Percentiles rank a stretch among this genome's conserved stretches.
phyloP scores from a whole-genome alignment of 768 basidiomycete genomes.

The Kwoniella dendrophila region DNA sequence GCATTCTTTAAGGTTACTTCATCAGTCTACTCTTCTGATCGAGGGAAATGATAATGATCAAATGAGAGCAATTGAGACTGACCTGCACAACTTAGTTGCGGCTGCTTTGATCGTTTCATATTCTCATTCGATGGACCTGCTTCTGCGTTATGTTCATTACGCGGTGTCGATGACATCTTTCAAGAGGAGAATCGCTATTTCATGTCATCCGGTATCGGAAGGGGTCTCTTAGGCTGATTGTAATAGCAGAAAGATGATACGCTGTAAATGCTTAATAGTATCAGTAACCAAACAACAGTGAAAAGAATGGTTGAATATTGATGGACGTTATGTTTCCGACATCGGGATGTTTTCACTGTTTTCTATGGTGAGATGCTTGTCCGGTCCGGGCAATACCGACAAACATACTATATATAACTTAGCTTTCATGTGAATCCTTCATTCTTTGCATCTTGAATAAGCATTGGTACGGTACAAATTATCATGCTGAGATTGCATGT shows the following conservation, averaged over 20 bases:
- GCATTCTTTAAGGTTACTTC: constrained; percentile 19
- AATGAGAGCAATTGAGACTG: not conserved
- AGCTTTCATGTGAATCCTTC: too few species aligned
- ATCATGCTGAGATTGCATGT: too few species aligned
- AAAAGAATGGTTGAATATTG: not conserved
- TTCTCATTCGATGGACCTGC: constrained; percentile 15
- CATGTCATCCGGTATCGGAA: not conserved
- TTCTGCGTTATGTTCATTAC: not conserved
- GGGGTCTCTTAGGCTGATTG: too few species aligned
- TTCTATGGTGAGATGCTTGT: not conserved
- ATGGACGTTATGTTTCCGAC: not conserved
- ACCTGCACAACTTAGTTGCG: constrained; percentile 28
- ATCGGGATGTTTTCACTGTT: not conserved
- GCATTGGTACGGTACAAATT: too few species aligned
- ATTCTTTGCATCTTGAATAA: too few species aligned
- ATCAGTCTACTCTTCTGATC: not conserved
- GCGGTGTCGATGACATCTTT: constrained; percentile 1
- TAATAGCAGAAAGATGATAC: too few species aligned
- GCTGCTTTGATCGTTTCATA: constrained; percentile 20
- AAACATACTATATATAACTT: too few species aligned
- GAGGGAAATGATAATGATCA: not conserved
- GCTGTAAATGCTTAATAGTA: too few species aligned
- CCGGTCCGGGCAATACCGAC: constrained; percentile 14
- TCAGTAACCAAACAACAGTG: too few species aligned
- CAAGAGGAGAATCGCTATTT: too few species aligned